Conservation (phyloP, 495 filamentous ascomycete genomes). For the Hypoxylon intermedium region DNA sequence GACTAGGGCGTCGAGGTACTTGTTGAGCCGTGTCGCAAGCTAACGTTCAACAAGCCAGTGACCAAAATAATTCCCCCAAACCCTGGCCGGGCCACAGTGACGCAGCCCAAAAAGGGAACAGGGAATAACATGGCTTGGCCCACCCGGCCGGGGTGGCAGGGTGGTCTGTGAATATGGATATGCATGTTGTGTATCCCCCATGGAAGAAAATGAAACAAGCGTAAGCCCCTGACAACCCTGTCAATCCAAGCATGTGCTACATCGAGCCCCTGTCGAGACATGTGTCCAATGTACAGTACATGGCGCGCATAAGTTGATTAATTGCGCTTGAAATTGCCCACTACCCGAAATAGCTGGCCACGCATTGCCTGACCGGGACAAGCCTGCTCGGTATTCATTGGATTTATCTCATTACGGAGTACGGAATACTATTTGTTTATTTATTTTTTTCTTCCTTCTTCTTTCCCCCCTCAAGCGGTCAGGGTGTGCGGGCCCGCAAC, state of each 20-base stretch:
- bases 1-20: slow-evolving; percentile 29
- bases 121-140: slow-evolving; percentile 26
- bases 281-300: slow-evolving; percentile 34
- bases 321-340: slow-evolving; percentile 39
- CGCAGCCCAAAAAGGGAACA: slow-evolving; percentile 37
- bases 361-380: slow-evolving; percentile 31
- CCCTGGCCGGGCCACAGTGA: slow-evolving; percentile 36
- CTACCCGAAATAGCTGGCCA: slow-evolving; percentile 35
- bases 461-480: slow-evolving; percentile 13
- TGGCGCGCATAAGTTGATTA: slow-evolving; percentile 31
- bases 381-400: slow-evolving; percentile 20
- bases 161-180: slow-evolving; percentile 16
- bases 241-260: slow-evolving; percentile 40
- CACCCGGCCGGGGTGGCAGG: slow-evolving; percentile 16
- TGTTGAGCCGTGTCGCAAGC: slow-evolving; percentile 29
- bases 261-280: slow-evolving; percentile 31
- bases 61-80: slow-evolving; percentile 38
- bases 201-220: slow-evolving; percentile 42
- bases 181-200: slow-evolving; percentile 30
- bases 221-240: slow-evolving; percentile 38
- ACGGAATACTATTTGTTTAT: slow-evolving; percentile 5
- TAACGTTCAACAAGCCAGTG: slow-evolving; percentile 33
- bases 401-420: slow-evolving; percentile 5
- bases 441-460: slow-evolving; percentile 11
- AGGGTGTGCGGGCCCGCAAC: background rate